Evolutionary conservation across 106 monocot species (phyloP).

Genomic region (Dioscorea dumetorum): DNA sequence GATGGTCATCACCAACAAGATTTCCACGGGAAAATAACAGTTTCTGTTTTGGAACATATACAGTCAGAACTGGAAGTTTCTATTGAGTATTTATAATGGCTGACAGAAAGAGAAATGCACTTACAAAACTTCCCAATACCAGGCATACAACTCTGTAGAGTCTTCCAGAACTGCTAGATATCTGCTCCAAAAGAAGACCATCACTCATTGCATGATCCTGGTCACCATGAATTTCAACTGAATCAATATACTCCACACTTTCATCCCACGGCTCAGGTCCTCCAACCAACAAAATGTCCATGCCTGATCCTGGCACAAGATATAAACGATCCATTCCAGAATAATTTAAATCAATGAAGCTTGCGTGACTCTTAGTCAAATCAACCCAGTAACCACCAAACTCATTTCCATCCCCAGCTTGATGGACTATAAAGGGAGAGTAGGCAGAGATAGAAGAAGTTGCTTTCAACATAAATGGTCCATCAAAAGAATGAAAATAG

Average conservation of each 20-base stretch:
- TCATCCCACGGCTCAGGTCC: slow-evolving; percentile 77
- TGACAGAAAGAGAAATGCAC: slow-evolving; percentile 10
- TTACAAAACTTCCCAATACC: slow-evolving; percentile 63
- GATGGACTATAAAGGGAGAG: slow-evolving; percentile 50
- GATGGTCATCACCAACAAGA: slow-evolving; percentile 64
- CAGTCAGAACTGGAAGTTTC: background rate
- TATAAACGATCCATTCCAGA: slow-evolving; percentile 45
- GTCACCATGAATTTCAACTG: slow-evolving; percentile 30
- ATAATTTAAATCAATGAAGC: slow-evolving; percentile 15
- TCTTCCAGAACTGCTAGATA: slow-evolving; percentile 19
- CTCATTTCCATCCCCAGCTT: slow-evolving; percentile 69
- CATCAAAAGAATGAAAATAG: slow-evolving; percentile 23
- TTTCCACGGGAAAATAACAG: slow-evolving; percentile 92
- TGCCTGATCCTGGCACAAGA: slow-evolving; percentile 79
- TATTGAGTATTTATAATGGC: background rate
- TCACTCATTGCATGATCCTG: slow-evolving; percentile 10
- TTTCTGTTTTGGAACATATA: slow-evolving; percentile 40
- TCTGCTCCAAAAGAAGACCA: slow-evolving; percentile 31
- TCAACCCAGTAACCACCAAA: slow-evolving; percentile 89
- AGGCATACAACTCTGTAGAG: slow-evolving; percentile 57
- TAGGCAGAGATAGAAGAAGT: slow-evolving; percentile 57
- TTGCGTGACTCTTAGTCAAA: slow-evolving; percentile 22
- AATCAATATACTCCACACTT: slow-evolving; percentile 71
- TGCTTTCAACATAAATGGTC: slow-evolving; percentile 40
- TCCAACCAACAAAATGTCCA: slow-evolving; percentile 68